Evolutionary conservation across 1,284 basidiomycete species (phyloP).

Genomic region (Leccinum subrobustum): DNA sequence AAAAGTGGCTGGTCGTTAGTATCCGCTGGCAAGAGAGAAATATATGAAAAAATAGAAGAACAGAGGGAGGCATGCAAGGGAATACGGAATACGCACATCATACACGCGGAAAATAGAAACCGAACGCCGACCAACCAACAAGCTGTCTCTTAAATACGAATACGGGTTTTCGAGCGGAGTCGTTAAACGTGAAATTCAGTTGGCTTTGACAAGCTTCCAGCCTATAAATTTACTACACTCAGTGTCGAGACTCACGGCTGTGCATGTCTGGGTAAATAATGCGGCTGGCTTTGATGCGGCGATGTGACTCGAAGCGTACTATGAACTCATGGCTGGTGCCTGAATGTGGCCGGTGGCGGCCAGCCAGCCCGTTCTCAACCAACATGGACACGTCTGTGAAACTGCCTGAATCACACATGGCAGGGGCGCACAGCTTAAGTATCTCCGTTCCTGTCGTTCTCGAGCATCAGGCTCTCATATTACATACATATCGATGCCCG

Average conservation of each 20-base stretch:
- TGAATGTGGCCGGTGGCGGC: conserved; percentile 15
- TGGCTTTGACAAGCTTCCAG: background rate
- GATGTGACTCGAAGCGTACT: background rate
- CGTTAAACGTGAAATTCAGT: conserved; percentile 1
- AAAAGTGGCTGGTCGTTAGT: conserved; percentile 5
- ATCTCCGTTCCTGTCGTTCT: background rate
- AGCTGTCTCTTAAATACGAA: conserved; percentile 3
- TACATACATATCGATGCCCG: background rate
- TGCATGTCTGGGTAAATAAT: conserved; percentile 17
- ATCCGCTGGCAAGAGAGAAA: too few relatives aligned
- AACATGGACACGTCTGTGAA: conserved; percentile 5
- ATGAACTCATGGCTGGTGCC: conserved; percentile 16
- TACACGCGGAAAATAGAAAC: conserved; percentile 24
- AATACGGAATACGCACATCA: conserved; percentile 19
- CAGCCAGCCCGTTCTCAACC: conserved; percentile 1
- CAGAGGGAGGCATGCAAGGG: background rate
- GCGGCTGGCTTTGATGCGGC: conserved; percentile 17
- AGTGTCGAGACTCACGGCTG: conserved; percentile 8
- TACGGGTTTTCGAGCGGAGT: conserved; percentile 26
- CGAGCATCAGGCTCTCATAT: background rate
- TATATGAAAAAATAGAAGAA: background rate
- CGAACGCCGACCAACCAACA: conserved; percentile 12
- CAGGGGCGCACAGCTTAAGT: conserved; percentile 5
- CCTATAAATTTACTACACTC: background rate
- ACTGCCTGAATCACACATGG: conserved; percentile 8